phyloP scores from a whole-genome alignment of 768 basidiomycete species.

The Mycena capillaripes region DNA sequence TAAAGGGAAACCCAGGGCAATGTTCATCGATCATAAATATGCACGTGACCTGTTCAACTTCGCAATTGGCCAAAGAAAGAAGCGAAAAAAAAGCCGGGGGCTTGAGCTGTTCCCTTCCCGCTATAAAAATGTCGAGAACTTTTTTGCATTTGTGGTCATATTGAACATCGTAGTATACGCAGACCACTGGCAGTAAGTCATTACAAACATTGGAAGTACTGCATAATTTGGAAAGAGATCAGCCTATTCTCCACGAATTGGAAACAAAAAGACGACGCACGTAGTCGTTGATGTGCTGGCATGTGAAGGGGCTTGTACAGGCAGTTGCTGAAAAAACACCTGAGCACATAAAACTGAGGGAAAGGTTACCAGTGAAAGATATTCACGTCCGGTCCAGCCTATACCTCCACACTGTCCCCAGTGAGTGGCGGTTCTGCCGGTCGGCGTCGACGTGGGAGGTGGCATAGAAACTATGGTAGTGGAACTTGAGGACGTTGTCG shows the following conservation, averaged over 20 bases:
- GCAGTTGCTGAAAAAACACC: neutral
- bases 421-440: constrained; percentile 16
- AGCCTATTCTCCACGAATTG: neutral
- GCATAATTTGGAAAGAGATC: neutral
- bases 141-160: no score
- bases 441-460: constrained; percentile 9
- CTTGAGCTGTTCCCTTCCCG: no score
- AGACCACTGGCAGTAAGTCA: no score
- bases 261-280: neutral
- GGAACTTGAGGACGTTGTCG: neutral
- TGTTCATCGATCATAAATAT: no score
- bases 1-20: no score
- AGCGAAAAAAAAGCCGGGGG: no score
- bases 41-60: no score
- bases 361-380: neutral
- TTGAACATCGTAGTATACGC: no score
- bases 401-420: constrained; percentile 30
- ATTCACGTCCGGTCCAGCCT: constrained; percentile 18
- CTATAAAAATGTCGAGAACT: no score
- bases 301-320: constrained; percentile 12
- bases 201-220: constrained; percentile 21
- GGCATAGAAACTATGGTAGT: neutral
- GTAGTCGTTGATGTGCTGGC: neutral
- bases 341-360: neutral
- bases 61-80: no score